phyloP scores from a whole-genome alignment of 2,329 filamentous ascomycete genomes.

The Diaporthe batatas region DNA sequence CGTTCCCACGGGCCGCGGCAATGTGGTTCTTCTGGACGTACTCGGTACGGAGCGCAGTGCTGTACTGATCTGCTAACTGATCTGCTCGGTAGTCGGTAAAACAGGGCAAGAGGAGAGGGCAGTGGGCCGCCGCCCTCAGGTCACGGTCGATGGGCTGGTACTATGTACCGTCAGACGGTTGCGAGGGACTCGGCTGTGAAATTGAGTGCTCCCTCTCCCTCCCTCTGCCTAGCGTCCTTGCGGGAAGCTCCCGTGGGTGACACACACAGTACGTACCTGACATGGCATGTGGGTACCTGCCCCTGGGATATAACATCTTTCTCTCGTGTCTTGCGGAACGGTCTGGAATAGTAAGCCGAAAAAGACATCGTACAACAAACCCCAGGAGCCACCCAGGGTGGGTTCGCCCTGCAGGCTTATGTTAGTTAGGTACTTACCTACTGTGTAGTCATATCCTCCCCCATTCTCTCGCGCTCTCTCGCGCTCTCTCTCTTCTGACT shows the following conservation, averaged over 20 bases:
- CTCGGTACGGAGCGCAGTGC: neutral
- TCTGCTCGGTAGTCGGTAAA: constrained; percentile 31
- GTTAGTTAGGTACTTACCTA: too few species aligned
- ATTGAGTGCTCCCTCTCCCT: neutral
- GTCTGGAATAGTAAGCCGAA: neutral
- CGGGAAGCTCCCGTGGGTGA: constrained; percentile 20
- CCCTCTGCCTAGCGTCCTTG: neutral
- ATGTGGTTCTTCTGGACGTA: neutral
- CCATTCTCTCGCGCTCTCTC: too few species aligned
- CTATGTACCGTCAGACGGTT: neutral
- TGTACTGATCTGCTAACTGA: constrained; percentile 23
- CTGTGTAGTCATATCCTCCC: too few species aligned
- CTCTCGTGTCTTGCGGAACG: neutral
- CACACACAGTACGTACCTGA: neutral
- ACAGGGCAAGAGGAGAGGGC: constrained; percentile 26
- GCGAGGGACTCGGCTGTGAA: constrained; percentile 32
- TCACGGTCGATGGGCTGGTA: neutral
- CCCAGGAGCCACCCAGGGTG: neutral
- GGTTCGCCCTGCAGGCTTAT: neutral
- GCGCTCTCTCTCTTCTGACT: neutral
- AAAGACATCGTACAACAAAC: constrained; percentile 4
- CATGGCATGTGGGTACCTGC: neutral
- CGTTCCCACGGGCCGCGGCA: constrained; percentile 12
- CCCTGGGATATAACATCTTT: neutral
- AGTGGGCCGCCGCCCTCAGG: constrained; percentile 12